A percentile compares a stretch with the other conserved stretches of the same genome.
phyloP scores from a whole-genome alignment of 176 grass and related monocot genomes.

The Avena insularis region DNA sequence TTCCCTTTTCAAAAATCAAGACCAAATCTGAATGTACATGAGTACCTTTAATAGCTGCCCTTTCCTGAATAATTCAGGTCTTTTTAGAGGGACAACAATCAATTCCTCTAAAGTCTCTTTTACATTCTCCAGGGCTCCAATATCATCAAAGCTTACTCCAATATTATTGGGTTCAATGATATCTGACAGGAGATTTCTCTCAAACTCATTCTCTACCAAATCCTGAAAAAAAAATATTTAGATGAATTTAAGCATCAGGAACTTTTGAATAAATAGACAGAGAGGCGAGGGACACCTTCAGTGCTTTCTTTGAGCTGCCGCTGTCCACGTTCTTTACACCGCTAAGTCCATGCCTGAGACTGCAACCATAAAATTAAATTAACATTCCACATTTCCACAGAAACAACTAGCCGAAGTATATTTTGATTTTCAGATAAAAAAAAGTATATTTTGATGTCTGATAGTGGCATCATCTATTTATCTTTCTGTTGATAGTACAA shows the following conservation, averaged over 20 bases:
- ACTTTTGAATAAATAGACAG: conserved; percentile 26
- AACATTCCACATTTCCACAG: conserved; percentile 28
- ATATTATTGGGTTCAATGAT: conserved; percentile 79
- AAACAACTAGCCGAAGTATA: conserved; percentile 27
- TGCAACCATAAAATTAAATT: conserved; percentile 51
- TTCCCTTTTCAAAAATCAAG: background rate
- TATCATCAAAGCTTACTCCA: conserved; percentile 83
- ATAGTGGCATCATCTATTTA: conserved; percentile 21
- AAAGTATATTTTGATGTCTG: conserved; percentile 18
- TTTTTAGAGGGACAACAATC: conserved; percentile 83
- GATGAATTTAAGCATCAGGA: conserved; percentile 18
- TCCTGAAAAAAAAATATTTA: conserved; percentile 51
- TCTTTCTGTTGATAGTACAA: conserved; percentile 46
- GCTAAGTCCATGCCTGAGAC: conserved; percentile 65
- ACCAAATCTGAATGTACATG: background rate
- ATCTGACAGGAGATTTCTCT: conserved; percentile 64
- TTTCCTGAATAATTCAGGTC: conserved; percentile 74
- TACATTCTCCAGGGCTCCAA: conserved; percentile 85
- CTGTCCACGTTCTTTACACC: conserved; percentile 59
- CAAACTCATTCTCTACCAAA: conserved; percentile 80
- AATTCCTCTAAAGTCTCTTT: conserved; percentile 71
- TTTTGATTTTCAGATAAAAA: background rate
- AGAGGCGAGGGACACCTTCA: conserved; percentile 54
- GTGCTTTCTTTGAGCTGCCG: conserved; percentile 60
- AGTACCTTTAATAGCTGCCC: conserved; percentile 81